phyloP scores from a whole-genome alignment of 768 basidiomycete genomes.

The Roridomyces roridus region DNA sequence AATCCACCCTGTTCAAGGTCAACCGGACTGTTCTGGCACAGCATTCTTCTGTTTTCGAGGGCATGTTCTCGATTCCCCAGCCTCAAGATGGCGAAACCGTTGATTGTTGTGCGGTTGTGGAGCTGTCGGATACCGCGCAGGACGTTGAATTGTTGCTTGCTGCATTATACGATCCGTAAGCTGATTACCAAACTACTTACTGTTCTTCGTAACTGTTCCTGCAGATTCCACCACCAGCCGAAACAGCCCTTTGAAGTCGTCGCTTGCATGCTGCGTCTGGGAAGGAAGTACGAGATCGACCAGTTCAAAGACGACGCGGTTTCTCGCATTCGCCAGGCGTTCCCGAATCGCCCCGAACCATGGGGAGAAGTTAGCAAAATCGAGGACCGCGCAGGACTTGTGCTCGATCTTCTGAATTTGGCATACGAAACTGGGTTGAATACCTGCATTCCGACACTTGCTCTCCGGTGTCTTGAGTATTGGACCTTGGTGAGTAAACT shows the following conservation, averaged over 20 bases:
- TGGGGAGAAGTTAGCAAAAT: too few relatives aligned
- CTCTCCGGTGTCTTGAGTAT: conserved; percentile 7
- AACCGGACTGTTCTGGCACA: background rate
- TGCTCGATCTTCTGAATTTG: conserved; percentile 9
- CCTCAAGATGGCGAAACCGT: too few relatives aligned
- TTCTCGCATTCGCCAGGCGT: conserved; percentile 4
- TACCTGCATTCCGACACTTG: conserved; percentile 3
- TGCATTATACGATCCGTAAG: conserved; percentile 8
- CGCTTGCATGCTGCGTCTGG: conserved; percentile 8
- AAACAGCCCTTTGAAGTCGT: background rate
- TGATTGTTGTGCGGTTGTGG: conserved; percentile 4
- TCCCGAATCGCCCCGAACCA: background rate
- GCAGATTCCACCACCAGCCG: conserved; percentile 3
- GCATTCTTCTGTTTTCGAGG: conserved; percentile 49
- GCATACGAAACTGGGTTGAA: conserved; percentile 8
- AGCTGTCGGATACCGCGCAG: background rate
- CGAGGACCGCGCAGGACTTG: too few relatives aligned
- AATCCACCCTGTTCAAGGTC: conserved; percentile 2
- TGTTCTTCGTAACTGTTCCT: background rate
- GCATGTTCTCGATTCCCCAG: conserved; percentile 50
- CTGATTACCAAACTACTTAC: background rate
- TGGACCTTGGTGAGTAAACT: too few relatives aligned
- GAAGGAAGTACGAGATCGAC: background rate
- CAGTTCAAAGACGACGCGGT: background rate
- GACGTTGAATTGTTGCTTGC: conserved; percentile 5